These are phyloP conservation scores for Aspergillus kassunensis DNA, from an alignment of 495 filamentous ascomycete genomes.

Conservation along the genomic window DNA sequence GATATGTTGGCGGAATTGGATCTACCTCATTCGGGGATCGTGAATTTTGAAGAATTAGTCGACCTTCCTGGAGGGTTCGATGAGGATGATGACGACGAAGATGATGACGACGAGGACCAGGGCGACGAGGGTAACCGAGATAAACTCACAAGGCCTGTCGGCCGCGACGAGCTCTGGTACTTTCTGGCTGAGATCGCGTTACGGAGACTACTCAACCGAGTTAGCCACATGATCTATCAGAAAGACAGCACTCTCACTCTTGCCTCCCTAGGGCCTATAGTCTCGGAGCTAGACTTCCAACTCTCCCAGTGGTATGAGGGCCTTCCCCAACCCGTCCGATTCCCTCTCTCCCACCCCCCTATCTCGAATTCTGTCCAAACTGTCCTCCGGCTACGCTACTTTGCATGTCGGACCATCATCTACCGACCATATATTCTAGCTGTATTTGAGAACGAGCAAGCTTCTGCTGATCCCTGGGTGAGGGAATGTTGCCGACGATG, in stretches of 20 bases:
- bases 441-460: conserved; percentile 72
- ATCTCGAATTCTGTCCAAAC: conserved; percentile 73
- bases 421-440: conserved; percentile 79
- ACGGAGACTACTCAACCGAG: conserved; percentile 69
- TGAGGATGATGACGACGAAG: conserved; percentile 39
- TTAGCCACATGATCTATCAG: conserved; percentile 76
- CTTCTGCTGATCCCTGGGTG: conserved; percentile 61
- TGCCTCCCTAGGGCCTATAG: conserved; percentile 66
- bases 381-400: conserved; percentile 72
- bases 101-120: conserved; percentile 50
- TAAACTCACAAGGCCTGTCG: conserved; percentile 30
- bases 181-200: conserved; percentile 79
- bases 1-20: conserved; percentile 78
- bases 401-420: conserved; percentile 80
- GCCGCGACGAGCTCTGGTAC: conserved; percentile 78
- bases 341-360: conserved; percentile 62
- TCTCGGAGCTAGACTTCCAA: conserved; percentile 76
- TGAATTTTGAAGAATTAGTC: conserved; percentile 75
- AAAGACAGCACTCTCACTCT: conserved; percentile 67
- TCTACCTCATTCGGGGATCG: conserved; percentile 75
- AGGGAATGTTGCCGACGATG: conserved; percentile 76
- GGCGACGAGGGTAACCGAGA: conserved; percentile 8
- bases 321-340: conserved; percentile 67
- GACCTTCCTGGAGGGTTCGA: conserved; percentile 74
- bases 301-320: conserved; percentile 81